Conservation (phyloP, 2,329 filamentous ascomycete genomes). For the Apiospora hydei region DNA sequence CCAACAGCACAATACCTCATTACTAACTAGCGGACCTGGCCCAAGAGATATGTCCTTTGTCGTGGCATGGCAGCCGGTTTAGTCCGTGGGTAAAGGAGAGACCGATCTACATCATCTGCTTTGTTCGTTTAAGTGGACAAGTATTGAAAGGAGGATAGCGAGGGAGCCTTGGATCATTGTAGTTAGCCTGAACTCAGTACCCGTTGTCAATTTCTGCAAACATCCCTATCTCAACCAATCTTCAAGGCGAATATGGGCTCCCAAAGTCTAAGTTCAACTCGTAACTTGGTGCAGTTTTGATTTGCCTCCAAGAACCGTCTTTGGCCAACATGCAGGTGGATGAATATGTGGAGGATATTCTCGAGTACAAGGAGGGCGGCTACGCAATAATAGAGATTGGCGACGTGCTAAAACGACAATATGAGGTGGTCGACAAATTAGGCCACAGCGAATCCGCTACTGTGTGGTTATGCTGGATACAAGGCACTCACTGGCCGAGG, state of each 20-base stretch:
- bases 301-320: not conserved
- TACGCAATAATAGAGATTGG: not conserved
- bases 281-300: not conserved
- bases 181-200: too few relatives aligned
- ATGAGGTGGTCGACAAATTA: constrained; percentile 4
- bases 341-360: not conserved
- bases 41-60: not conserved
- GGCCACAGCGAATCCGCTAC: not conserved
- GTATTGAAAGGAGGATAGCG: not conserved
- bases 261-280: not conserved
- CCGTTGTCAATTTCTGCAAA: not conserved
- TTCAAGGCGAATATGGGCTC: not conserved
- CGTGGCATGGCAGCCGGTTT: not conserved
- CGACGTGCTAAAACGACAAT: not conserved
- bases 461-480: not conserved
- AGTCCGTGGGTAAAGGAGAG: not conserved
- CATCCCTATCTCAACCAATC: not conserved
- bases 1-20: too few relatives aligned
- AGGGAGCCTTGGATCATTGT: not conserved
- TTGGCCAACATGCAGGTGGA: not conserved
- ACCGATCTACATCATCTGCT: not conserved
- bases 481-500: not conserved
- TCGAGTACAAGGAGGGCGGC: not conserved
- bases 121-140: not conserved
- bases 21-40: too few relatives aligned